These are phyloP conservation scores for Ophiognomonia clavigignenti-juglandacearum DNA, from an alignment of 2,329 filamentous ascomycete species.

Conservation along the genomic window DNA sequence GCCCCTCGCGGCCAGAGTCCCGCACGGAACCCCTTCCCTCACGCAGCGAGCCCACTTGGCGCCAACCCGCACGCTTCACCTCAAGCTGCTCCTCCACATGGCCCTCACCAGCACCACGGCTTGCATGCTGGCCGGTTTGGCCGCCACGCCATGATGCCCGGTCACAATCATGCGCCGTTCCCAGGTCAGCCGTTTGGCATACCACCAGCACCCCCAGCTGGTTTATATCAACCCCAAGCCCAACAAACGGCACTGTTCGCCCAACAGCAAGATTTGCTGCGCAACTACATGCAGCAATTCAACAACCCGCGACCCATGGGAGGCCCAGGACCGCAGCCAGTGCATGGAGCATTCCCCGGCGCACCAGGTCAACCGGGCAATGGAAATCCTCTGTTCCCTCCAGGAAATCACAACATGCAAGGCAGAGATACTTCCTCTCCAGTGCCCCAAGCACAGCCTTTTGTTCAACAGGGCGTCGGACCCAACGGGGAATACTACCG, in stretches of 20 bases:
- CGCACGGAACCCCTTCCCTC: conserved; percentile 19
- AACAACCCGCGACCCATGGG: conserved; percentile 32
- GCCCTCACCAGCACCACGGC: conserved; percentile 4
- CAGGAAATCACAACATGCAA: conserved; percentile 21
- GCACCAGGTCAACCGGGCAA: conserved; percentile 30
- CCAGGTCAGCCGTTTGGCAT: neutral
- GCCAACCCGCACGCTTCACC: conserved; percentile 6
- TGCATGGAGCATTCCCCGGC: conserved; percentile 35
- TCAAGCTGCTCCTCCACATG: conserved; percentile 11
- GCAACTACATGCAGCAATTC: conserved; percentile 40
- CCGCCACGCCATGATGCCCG: neutral
- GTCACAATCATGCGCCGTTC: conserved; percentile 4
- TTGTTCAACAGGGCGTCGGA: conserved; percentile 43
- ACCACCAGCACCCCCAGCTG: neutral
- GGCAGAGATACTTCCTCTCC: conserved; percentile 26
- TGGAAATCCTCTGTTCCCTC: conserved; percentile 12
- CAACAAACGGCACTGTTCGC: conserved; percentile 20
- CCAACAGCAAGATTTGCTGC: conserved; percentile 36
- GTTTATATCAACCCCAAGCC: neutral
- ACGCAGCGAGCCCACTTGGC: conserved; percentile 1
- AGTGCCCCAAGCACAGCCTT: conserved; percentile 33
- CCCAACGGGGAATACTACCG: conserved; percentile 49
- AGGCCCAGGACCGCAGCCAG: conserved; percentile 38
- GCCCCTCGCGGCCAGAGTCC: conserved; percentile 21
- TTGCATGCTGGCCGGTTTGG: conserved; percentile 2